A percentile compares a stretch with the other conserved stretches of the same genome.
phyloP scores from a whole-genome alignment of 2,329 filamentous ascomycete genomes.

The Botrytis squamosa region DNA sequence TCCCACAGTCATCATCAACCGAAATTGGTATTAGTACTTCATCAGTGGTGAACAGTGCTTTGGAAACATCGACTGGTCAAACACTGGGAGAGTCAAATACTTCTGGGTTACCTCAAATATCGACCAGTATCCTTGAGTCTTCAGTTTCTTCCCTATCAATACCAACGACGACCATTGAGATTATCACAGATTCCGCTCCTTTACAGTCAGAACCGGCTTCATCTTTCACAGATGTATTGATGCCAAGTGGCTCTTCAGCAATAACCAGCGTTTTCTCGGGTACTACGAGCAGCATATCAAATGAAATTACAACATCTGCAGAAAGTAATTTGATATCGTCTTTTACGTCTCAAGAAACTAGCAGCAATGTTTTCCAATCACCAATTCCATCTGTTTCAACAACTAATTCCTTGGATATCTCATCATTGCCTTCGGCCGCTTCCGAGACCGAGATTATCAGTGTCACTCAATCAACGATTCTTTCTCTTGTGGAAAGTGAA shows the following conservation, averaged over 20 bases:
- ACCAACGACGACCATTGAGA: background rate
- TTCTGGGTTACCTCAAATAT: background rate
- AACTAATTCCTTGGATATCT: background rate
- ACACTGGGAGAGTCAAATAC: background rate
- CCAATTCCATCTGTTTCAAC: background rate
- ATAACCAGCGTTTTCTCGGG: background rate
- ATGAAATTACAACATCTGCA: background rate
- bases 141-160: background rate
- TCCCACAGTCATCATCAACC: background rate
- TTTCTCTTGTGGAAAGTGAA: background rate
- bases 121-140: background rate
- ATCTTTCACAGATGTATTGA: background rate
- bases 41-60: background rate
- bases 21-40: background rate
- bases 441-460: background rate
- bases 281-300: background rate
- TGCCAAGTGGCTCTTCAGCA: background rate
- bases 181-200: background rate
- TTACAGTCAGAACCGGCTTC: constrained; percentile 1
- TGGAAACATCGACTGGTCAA: background rate
- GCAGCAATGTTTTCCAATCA: background rate
- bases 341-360: background rate
- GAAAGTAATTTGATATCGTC: background rate
- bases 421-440: background rate
- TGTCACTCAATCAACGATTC: background rate